These are phyloP conservation scores for Beauveria sp. DNA, from an alignment of 2,329 filamentous ascomycete genomes.

Conservation along the genomic window DNA sequence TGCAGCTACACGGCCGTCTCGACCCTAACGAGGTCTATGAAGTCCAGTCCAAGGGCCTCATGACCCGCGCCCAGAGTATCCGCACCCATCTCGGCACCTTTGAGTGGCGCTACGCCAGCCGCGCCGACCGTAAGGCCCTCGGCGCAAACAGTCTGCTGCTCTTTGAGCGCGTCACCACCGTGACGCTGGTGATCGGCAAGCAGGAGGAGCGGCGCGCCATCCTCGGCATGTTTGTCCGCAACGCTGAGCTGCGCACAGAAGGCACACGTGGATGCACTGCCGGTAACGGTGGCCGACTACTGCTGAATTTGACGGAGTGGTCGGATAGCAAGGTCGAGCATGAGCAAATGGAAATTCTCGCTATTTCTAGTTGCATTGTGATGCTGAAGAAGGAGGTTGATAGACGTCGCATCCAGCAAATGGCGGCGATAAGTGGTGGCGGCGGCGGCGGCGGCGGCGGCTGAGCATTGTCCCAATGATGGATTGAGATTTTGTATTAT, in stretches of 20 bases:
- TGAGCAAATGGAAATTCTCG: slow-evolving; percentile 39
- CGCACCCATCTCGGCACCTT: slow-evolving; percentile 41
- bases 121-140: slow-evolving; percentile 36
- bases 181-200: slow-evolving; percentile 20
- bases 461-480: background rate
- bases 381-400: slow-evolving; percentile 63
- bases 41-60: slow-evolving; percentile 28
- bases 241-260: slow-evolving; percentile 28
- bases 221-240: slow-evolving; percentile 38
- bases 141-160: slow-evolving; percentile 39
- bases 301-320: slow-evolving; percentile 34
- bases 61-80: slow-evolving; percentile 40
- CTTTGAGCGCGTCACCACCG: slow-evolving; percentile 38
- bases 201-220: slow-evolving; percentile 22
- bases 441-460: slow-evolving; percentile 13
- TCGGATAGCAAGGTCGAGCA: slow-evolving; percentile 24
- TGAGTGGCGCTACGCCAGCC: slow-evolving; percentile 48
- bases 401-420: slow-evolving; percentile 44
- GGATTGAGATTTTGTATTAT: background rate
- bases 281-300: slow-evolving; percentile 43
- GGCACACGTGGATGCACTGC: slow-evolving; percentile 32
- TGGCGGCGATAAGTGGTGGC: slow-evolving; percentile 33
- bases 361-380: slow-evolving; percentile 47
- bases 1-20: slow-evolving; percentile 23
- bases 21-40: slow-evolving; percentile 19